Conservation (phyloP, 75 land plant species). For the Pinus tabuliformis region DNA sequence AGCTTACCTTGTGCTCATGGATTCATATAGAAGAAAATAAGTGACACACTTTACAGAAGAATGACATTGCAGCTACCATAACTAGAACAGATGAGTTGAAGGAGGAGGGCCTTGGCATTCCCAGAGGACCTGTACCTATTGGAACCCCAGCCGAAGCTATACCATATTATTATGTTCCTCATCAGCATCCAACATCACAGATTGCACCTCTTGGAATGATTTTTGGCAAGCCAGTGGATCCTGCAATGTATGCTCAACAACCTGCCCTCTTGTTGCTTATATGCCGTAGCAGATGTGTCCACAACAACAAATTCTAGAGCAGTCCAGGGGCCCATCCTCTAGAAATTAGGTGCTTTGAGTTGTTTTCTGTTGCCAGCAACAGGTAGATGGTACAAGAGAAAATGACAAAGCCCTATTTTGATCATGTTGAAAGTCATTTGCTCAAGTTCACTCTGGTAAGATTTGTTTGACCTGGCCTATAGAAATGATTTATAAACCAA, state of each 20-base stretch:
- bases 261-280: slow-evolving; percentile 34
- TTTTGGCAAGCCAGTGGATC: slow-evolving; percentile 44
- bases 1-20: slow-evolving; percentile 73
- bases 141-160: slow-evolving; percentile 53
- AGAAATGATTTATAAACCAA: slow-evolving; percentile 3
- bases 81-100: slow-evolving; percentile 75
- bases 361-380: not conserved
- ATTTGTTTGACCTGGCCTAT: not conserved
- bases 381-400: not conserved
- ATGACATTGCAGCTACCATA: slow-evolving; percentile 85
- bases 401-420: not conserved
- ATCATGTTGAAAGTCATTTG: not conserved
- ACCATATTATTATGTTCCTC: slow-evolving; percentile 63
- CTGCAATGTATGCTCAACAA: slow-evolving; percentile 39
- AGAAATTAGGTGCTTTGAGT: not conserved
- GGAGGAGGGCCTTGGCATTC: slow-evolving; percentile 54
- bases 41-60: slow-evolving; percentile 78
- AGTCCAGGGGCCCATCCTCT: slow-evolving; percentile 7
- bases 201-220: slow-evolving; percentile 43
- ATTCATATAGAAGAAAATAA: slow-evolving; percentile 90
- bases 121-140: slow-evolving; percentile 46
- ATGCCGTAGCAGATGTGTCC: slow-evolving; percentile 37
- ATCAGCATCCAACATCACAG: slow-evolving; percentile 13
- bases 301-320: slow-evolving; percentile 12
- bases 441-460: slow-evolving; percentile 1